These are phyloP conservation scores for Thalassiosira livingstoniorum DNA, from an alignment of 352 stramenopile genomes.

Conservation along the genomic window DNA sequence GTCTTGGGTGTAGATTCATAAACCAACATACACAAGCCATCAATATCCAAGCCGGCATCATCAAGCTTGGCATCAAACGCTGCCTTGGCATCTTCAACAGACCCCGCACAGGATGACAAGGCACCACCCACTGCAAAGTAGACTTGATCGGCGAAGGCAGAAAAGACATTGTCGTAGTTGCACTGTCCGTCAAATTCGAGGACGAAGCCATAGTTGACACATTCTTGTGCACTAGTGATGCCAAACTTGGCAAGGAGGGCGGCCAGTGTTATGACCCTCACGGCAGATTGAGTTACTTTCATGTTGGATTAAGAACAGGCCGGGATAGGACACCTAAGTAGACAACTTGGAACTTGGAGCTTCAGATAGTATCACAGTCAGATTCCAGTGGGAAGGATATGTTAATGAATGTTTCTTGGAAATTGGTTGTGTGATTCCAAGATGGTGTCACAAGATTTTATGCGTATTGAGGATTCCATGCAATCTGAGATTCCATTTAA, in stretches of 20 bases:
- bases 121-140: conserved; percentile 20
- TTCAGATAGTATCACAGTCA: not conserved
- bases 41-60: not conserved
- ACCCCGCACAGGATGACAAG: not conserved
- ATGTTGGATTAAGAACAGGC: not conserved
- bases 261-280: not conserved
- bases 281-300: conserved; percentile 10
- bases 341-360: not conserved
- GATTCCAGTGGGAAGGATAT: not conserved
- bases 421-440: not conserved
- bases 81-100: conserved; percentile 19
- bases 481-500: no score
- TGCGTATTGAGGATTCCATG: no score
- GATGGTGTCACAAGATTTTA: no score
- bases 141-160: conserved; percentile 49
- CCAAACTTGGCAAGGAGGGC: not conserved
- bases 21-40: conserved; percentile 26
- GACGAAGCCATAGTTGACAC: conserved; percentile 20
- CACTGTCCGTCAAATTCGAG: conserved; percentile 41
- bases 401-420: not conserved
- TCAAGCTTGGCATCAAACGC: conserved; percentile 37
- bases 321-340: not conserved
- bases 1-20: conserved; percentile 23
- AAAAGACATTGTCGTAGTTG: conserved; percentile 43
- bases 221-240: conserved; percentile 17